Evolutionary conservation across 2,329 filamentous ascomycete genomes (phyloP), one percentile per base, ranked within the genome.

Genomic region (Phyllosticta citribraziliensis): DNA sequence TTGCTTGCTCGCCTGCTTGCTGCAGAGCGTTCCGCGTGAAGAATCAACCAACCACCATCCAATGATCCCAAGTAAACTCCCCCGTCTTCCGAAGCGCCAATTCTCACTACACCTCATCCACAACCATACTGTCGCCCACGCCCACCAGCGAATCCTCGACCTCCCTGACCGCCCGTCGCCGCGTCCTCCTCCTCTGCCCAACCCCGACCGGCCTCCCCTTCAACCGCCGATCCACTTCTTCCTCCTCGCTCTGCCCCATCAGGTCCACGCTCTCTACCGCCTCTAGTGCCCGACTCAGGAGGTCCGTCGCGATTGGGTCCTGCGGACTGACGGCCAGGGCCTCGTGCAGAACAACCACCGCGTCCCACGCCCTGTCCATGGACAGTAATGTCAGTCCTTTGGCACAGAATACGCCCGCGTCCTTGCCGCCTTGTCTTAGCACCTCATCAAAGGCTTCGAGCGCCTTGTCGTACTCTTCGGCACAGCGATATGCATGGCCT

Each of bases 351-450:
- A 90, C 85, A 10, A 87, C 81, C 3, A 94, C 86, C 0, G 93
- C 93, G 54, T 95, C 88, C 67, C 88, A 88, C 0, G 85, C 83
- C 57, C 84, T 81, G 17, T 84, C 85, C 66, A 91, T 80, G 68
- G 96, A 91, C 66, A 97, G 82, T 60, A 93, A 80, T 12, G 96
- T 88, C 17, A 97, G 79, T 0, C 90, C 93, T 68, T 96, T 93
- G 11, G 91, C 87, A 56, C 85, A 84, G 70, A 96, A 94, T 2
- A 94, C 83, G 30, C 84, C 82, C 0, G 88, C 82, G 65, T 94
- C 88, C 65, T 92, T 91, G 52, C 88, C 88, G 25, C 91, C 90
- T 55, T 89, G 84, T 12, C 93, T 82, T 30, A 97, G 80, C 30
- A 96, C 94, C 68, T 92, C 87, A 65, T 97, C 89, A 68, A 97